These are phyloP conservation scores for Colletotrichum destructivum DNA, from an alignment of 2,329 filamentous ascomycete genomes.

Conservation along the genomic window DNA sequence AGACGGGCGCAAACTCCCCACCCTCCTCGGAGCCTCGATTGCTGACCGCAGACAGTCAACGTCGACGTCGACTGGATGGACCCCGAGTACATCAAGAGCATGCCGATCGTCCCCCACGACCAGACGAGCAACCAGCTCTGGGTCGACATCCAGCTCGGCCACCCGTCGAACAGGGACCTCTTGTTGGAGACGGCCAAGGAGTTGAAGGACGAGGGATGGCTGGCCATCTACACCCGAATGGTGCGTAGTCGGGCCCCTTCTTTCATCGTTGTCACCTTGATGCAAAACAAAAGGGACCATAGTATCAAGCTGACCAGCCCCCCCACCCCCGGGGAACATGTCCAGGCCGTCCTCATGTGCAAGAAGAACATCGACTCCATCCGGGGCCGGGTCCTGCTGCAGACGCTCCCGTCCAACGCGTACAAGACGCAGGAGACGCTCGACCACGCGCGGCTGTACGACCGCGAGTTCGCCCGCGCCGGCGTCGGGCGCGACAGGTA, in stretches of 20 bases:
- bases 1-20: too few species aligned
- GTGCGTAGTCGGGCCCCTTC: conserved; percentile 43
- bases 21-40: not conserved
- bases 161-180: conserved; percentile 59
- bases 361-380: conserved; percentile 63
- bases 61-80: conserved; percentile 69
- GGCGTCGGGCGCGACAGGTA: conserved; percentile 62
- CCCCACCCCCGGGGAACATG: too few species aligned
- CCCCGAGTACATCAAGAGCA: conserved; percentile 61
- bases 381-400: conserved; percentile 63
- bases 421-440: conserved; percentile 62
- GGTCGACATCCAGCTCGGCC: conserved; percentile 62
- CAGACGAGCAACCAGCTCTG: conserved; percentile 66
- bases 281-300: too few species aligned
- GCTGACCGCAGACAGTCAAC: conserved; percentile 55
- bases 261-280: too few species aligned
- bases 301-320: not conserved
- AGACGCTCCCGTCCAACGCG: conserved; percentile 62
- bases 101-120: conserved; percentile 62
- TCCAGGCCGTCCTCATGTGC: conserved; percentile 61
- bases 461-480: conserved; percentile 59
- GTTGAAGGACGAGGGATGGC: conserved; percentile 61
- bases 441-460: conserved; percentile 62
- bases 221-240: conserved; percentile 64
- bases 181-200: conserved; percentile 59